A percentile compares a stretch with the other conserved stretches of the same genome.
phyloP scores from a whole-genome alignment of 2,329 filamentous ascomycete species.

The Penicillium sp. region DNA sequence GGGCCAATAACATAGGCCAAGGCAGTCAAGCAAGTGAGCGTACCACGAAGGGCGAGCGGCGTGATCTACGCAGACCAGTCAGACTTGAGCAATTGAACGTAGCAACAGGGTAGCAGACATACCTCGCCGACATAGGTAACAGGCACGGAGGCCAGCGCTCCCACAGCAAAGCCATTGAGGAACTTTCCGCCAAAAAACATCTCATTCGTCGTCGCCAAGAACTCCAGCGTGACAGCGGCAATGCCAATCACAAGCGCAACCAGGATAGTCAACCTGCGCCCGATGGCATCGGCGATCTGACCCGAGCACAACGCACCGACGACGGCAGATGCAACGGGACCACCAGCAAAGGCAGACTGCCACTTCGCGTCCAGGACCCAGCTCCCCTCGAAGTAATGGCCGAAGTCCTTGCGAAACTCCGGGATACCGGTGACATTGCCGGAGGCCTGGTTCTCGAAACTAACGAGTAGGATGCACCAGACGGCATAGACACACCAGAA shows the following conservation, averaged over 20 bases:
- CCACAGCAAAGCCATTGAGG: slow-evolving; percentile 45
- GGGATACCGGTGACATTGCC: slow-evolving; percentile 46
- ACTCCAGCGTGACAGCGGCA: slow-evolving; percentile 45
- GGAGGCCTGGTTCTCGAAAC: slow-evolving; percentile 17
- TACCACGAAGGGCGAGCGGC: slow-evolving; percentile 42
- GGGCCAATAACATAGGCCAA: slow-evolving; percentile 46
- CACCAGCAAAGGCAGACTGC: slow-evolving; percentile 50
- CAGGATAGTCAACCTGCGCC: slow-evolving; percentile 30
- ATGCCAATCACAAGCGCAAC: slow-evolving; percentile 40
- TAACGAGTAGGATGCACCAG: slow-evolving; percentile 18
- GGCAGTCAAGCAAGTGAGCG: slow-evolving; percentile 40
- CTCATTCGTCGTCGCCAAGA: slow-evolving; percentile 44
- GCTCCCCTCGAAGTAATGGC: slow-evolving; percentile 34
- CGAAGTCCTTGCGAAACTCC: slow-evolving; percentile 50
- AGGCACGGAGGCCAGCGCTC: slow-evolving; percentile 42
- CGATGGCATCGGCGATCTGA: slow-evolving; percentile 16
- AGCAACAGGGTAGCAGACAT: background rate
- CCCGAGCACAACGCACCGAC: slow-evolving; percentile 17
- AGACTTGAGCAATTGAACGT: background rate
- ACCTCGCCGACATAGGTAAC: slow-evolving; percentile 40
- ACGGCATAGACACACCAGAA: slow-evolving; percentile 19
- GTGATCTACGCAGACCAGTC: slow-evolving; percentile 30
- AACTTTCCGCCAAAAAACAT: slow-evolving; percentile 49
- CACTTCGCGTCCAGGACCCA: slow-evolving; percentile 48
- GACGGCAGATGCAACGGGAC: slow-evolving; percentile 42